Percentiles rank a stretch among this genome's conserved stretches.
Conservation (phyloP, 306 rosid genomes). For the Lotus japonicus region DNA sequence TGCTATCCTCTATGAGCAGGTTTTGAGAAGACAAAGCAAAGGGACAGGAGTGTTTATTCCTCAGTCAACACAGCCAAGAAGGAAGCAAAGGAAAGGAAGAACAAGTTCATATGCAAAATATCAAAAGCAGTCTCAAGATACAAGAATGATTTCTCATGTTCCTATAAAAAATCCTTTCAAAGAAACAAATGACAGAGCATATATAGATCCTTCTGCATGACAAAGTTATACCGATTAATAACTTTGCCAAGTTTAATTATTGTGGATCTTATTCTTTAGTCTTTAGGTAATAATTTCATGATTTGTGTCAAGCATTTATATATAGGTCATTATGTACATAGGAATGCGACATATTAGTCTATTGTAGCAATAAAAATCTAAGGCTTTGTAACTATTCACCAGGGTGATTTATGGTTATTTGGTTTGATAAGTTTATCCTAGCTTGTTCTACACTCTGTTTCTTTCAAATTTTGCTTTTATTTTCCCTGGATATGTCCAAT, state of each 20-base stretch:
- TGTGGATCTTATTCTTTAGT: slow-evolving; percentile 13
- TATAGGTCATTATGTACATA: slow-evolving; percentile 29
- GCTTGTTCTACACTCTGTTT: background rate
- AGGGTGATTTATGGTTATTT: slow-evolving; percentile 17
- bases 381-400: slow-evolving; percentile 18
- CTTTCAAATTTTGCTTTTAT: background rate
- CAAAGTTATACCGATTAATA: slow-evolving; percentile 13
- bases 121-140: slow-evolving; percentile 37
- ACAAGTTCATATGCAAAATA: slow-evolving; percentile 42
- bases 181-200: slow-evolving; percentile 33
- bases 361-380: slow-evolving; percentile 27
- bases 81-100: slow-evolving; percentile 52
- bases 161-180: slow-evolving; percentile 22
- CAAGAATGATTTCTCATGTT: slow-evolving; percentile 38
- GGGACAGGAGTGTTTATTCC: slow-evolving; percentile 93
- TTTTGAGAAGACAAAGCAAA: slow-evolving; percentile 54
- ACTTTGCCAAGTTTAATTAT: slow-evolving; percentile 2
- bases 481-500: background rate
- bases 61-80: slow-evolving; percentile 50
- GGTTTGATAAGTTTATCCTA: slow-evolving; percentile 5
- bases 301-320: background rate
- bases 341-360: slow-evolving; percentile 12
- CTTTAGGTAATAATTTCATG: slow-evolving; percentile 24
- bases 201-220: background rate
- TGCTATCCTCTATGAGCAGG: slow-evolving; percentile 25